These are phyloP conservation scores for Wolfiporia cocos DNA, from an alignment of 1,284 basidiomycete species.

Conservation along the genomic window DNA sequence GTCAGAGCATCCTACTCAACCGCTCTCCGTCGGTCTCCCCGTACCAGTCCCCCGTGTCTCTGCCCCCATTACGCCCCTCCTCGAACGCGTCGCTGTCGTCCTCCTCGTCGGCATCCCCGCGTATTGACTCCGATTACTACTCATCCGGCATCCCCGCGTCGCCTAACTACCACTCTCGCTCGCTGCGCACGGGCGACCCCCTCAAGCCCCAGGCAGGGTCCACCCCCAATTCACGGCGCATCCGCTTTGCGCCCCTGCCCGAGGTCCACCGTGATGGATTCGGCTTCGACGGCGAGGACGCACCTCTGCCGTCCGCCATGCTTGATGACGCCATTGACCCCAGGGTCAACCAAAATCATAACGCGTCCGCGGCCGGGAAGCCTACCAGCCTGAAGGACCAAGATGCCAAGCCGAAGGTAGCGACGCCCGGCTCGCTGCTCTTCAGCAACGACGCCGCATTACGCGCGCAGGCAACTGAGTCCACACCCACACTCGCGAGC, in stretches of 20 bases:
- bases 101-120: slow-evolving; percentile 17
- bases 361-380: slow-evolving; percentile 11
- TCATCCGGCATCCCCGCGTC: slow-evolving; percentile 17
- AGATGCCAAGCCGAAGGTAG: slow-evolving; percentile 2
- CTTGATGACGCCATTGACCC: slow-evolving; percentile 22
- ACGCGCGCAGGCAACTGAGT: not conserved
- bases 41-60: slow-evolving; percentile 16
- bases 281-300: slow-evolving; percentile 32
- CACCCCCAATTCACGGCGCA: slow-evolving; percentile 33
- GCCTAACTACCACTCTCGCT: slow-evolving; percentile 12
- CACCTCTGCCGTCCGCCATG: slow-evolving; percentile 21
- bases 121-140: slow-evolving; percentile 22
- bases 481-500: slow-evolving; percentile 9
- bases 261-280: slow-evolving; percentile 49
- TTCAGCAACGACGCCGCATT: slow-evolving; percentile 5
- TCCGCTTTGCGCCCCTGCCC: slow-evolving; percentile 76
- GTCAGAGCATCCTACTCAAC: slow-evolving; percentile 30
- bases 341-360: slow-evolving; percentile 9
- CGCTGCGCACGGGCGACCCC: slow-evolving; percentile 10
- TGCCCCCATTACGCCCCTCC: slow-evolving; percentile 23
- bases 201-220: slow-evolving; percentile 18
- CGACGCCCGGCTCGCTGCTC: slow-evolving; percentile 5
- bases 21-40: slow-evolving; percentile 25
- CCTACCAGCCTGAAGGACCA: slow-evolving; percentile 8
- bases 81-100: slow-evolving; percentile 22